These are phyloP conservation scores for Lentinus brumalis DNA, from an alignment of 768 basidiomycete species.

Conservation along the genomic window DNA sequence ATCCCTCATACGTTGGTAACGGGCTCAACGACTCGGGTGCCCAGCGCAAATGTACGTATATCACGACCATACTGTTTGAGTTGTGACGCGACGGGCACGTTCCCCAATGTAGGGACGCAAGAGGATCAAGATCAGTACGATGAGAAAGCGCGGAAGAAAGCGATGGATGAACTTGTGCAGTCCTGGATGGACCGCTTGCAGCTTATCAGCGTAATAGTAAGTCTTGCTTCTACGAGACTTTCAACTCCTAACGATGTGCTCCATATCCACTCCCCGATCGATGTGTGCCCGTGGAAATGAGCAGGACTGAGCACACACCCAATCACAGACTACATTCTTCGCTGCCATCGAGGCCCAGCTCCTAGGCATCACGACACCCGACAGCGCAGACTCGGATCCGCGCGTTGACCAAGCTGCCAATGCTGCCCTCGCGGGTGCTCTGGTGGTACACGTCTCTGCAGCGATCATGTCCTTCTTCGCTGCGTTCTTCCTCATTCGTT, in stretches of 20 bases:
- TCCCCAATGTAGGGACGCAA: slow-evolving; percentile 41
- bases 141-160: slow-evolving; percentile 45
- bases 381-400: background rate
- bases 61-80: background rate
- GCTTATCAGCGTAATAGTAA: slow-evolving; percentile 59
- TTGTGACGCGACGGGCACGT: background rate
- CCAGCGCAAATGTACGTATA: background rate
- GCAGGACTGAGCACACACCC: background rate
- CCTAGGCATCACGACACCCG: slow-evolving; percentile 45
- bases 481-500: slow-evolving; percentile 55
- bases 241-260: no score
- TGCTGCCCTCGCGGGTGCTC: slow-evolving; percentile 51
- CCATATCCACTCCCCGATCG: no score
- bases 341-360: slow-evolving; percentile 60
- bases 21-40: background rate
- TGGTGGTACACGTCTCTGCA: slow-evolving; percentile 55
- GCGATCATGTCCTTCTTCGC: slow-evolving; percentile 53
- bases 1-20: background rate
- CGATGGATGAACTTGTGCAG: slow-evolving; percentile 52
- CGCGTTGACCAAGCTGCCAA: slow-evolving; percentile 34
- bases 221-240: slow-evolving; percentile 20
- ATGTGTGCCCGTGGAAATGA: background rate
- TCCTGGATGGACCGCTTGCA: slow-evolving; percentile 67
- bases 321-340: slow-evolving; percentile 61
- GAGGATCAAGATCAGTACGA: slow-evolving; percentile 52